Evolutionary conservation across 1,139 yeast genomes (phyloP).

Genomic region (Taphrina flavorubra): DNA sequence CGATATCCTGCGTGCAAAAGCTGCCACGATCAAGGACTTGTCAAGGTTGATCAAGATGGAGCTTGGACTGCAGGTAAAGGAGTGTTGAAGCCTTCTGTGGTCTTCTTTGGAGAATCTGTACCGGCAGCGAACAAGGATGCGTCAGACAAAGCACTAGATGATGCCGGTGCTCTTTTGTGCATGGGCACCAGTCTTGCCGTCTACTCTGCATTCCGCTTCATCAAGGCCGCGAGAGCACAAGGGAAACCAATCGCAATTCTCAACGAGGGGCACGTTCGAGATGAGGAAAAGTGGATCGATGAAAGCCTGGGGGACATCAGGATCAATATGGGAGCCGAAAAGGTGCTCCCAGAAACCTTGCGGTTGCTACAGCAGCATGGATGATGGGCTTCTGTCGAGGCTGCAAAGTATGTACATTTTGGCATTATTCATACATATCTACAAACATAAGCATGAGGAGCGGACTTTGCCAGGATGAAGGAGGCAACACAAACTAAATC

Average conservation of each 20-base stretch:
- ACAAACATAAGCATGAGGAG: not conserved
- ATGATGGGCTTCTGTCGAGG: not conserved
- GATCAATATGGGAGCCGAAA: slow-evolving; percentile 36
- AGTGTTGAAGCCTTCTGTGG: slow-evolving; percentile 47
- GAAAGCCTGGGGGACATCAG: slow-evolving; percentile 29
- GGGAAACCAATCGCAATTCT: slow-evolving; percentile 47
- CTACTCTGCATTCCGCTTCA: slow-evolving; percentile 47
- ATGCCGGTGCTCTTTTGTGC: slow-evolving; percentile 46
- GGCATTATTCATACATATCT: not conserved
- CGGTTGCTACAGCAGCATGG: not conserved
- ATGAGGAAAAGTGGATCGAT: slow-evolving; percentile 45
- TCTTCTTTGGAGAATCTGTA: slow-evolving; percentile 48
- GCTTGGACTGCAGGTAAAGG: slow-evolving; percentile 47
- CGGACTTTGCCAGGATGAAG: not conserved
- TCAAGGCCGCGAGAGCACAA: slow-evolving; percentile 45
- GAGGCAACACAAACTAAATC: not conserved
- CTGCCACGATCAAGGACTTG: slow-evolving; percentile 44
- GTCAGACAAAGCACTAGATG: slow-evolving; percentile 44
- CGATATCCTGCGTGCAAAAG: slow-evolving; percentile 47
- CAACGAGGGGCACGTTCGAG: slow-evolving; percentile 47
- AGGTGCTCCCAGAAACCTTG: slow-evolving; percentile 26
- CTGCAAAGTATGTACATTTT: not conserved
- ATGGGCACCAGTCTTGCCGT: slow-evolving; percentile 48
- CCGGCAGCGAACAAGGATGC: slow-evolving; percentile 42
- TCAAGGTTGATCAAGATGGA: slow-evolving; percentile 43